These are phyloP conservation scores for Geotrichum citri-aurantii DNA, from an alignment of 1,139 yeast genomes.

Conservation along the genomic window DNA sequence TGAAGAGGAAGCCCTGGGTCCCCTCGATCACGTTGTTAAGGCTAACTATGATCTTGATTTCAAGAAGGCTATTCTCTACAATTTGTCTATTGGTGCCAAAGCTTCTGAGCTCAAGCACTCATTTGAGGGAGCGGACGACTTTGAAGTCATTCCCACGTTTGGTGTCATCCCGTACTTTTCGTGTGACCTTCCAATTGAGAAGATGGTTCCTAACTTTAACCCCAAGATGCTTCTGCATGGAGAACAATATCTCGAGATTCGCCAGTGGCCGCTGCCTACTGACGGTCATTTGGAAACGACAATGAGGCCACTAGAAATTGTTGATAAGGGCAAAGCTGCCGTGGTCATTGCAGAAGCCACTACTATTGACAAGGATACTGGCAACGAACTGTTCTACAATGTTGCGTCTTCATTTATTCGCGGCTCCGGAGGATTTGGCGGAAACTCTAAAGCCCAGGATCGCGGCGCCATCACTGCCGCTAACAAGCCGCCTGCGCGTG, in stretches of 20 bases:
- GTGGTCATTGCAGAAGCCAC: slow-evolving; percentile 70
- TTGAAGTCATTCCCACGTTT: slow-evolving; percentile 87
- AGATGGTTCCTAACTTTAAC: slow-evolving; percentile 72
- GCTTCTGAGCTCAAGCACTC: slow-evolving; percentile 71
- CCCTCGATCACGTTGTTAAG: slow-evolving; percentile 27
- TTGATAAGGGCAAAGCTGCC: slow-evolving; percentile 87
- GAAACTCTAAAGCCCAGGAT: slow-evolving; percentile 50
- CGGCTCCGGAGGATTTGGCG: slow-evolving; percentile 57
- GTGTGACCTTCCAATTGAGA: slow-evolving; percentile 50
- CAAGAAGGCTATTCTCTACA: slow-evolving; percentile 76
- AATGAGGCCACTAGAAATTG: slow-evolving; percentile 61
- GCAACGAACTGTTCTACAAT: slow-evolving; percentile 67
- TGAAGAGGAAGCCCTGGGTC: slow-evolving; percentile 27
- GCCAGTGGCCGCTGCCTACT: slow-evolving; percentile 75
- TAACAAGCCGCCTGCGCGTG: slow-evolving; percentile 57
- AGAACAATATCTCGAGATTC: slow-evolving; percentile 82
- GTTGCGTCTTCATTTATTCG: slow-evolving; percentile 85
- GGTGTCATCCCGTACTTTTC: slow-evolving; percentile 78
- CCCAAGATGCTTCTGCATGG: slow-evolving; percentile 86
- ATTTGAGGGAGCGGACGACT: slow-evolving; percentile 71
- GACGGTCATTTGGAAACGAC: slow-evolving; percentile 52
- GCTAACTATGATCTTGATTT: slow-evolving; percentile 50
- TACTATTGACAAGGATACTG: slow-evolving; percentile 63
- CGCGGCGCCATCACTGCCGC: slow-evolving; percentile 56
- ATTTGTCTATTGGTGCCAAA: slow-evolving; percentile 83